These are phyloP conservation scores for Brachypodium distachyon DNA, from an alignment of 202 grass and related monocot species.

Conservation along the genomic window DNA sequence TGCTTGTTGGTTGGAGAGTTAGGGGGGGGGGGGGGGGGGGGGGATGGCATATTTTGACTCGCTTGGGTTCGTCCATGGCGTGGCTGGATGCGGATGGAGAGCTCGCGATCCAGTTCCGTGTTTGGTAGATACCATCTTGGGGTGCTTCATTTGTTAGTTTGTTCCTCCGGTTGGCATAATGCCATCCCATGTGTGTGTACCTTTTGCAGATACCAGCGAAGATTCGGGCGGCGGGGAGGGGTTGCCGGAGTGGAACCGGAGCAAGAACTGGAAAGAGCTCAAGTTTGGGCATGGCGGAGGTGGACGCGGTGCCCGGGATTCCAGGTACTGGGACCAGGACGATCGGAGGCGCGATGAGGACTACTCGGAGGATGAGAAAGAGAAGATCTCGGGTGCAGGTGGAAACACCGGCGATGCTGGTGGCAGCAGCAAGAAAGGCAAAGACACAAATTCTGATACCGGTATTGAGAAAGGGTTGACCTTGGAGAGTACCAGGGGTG, in stretches of 20 bases:
- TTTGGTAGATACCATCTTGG: neutral
- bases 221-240: slow-evolving; percentile 26
- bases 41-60: neutral
- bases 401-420: neutral
- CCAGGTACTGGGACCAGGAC: slow-evolving; percentile 77
- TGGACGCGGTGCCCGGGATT: slow-evolving; percentile 57
- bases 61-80: neutral
- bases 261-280: slow-evolving; percentile 61
- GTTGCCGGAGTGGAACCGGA: slow-evolving; percentile 44
- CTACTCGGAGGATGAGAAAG: slow-evolving; percentile 59
- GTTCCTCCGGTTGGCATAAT: neutral
- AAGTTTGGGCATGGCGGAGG: slow-evolving; percentile 62
- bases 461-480: slow-evolving; percentile 13
- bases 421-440: neutral
- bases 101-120: slow-evolving; percentile 16
- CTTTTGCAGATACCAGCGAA: slow-evolving; percentile 31
- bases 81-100: neutral
- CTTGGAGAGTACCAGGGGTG: neutral
- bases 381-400: slow-evolving; percentile 23
- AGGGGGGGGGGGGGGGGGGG: neutral
- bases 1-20: neutral
- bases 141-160: slow-evolving; percentile 5
- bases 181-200: slow-evolving; percentile 6
- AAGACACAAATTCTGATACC: slow-evolving; percentile 2
- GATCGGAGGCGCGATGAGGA: slow-evolving; percentile 65